Evolutionary conservation across 495 filamentous ascomycete species (phyloP).

Genomic region (Aspergillus sclerotioniger): DNA sequence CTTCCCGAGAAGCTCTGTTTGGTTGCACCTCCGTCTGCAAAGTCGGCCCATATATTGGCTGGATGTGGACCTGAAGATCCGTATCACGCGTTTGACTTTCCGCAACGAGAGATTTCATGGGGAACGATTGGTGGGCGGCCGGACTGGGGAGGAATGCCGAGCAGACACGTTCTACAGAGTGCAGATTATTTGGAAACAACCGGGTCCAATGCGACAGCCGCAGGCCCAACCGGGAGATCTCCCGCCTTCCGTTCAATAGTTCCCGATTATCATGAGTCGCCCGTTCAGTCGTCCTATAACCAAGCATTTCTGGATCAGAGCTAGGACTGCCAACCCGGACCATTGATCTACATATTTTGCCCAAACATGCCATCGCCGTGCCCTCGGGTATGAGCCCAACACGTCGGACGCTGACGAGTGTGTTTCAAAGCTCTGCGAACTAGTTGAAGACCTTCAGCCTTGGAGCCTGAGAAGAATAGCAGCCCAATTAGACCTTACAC

Average conservation of each 20-base stretch:
- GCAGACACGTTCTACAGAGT: not conserved
- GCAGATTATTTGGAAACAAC: not conserved
- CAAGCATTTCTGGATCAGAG: conserved; percentile 5
- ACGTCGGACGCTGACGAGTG: not conserved
- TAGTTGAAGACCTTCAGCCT: not conserved
- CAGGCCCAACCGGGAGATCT: conserved; percentile 3
- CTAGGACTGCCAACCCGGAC: not conserved
- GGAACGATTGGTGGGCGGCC: not conserved
- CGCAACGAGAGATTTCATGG: not conserved
- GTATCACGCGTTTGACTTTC: not conserved
- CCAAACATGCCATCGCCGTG: not conserved
- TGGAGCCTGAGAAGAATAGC: not conserved
- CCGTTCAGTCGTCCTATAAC: not conserved
- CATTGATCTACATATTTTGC: conserved; percentile 1
- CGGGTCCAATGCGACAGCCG: conserved; percentile 1
- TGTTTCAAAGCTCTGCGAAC: not conserved
- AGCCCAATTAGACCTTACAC: not conserved
- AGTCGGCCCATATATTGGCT: conserved; percentile 5
- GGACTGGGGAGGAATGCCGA: not conserved
- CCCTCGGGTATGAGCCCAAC: not conserved
- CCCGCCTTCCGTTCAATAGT: conserved; percentile 2
- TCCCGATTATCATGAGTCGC: not conserved
- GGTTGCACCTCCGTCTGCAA: not conserved
- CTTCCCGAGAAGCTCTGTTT: not conserved
- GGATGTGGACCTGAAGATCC: not conserved